phyloP scores from a whole-genome alignment of 768 basidiomycete species.

The Phlebiopsis gigantea region DNA sequence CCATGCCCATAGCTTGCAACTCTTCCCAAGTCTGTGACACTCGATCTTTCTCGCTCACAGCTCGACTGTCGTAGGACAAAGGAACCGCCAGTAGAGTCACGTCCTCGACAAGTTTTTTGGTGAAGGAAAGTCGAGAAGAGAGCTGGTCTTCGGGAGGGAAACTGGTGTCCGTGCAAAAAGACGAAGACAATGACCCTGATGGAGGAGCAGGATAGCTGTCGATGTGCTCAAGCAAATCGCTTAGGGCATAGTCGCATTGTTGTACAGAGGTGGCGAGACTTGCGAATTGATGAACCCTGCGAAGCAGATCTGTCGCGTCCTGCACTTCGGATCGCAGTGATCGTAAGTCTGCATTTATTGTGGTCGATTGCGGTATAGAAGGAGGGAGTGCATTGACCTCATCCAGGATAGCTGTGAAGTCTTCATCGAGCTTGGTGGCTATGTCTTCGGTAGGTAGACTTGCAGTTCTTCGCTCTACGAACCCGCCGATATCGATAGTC shows the following conservation, averaged over 20 bases:
- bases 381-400: slow-evolving; percentile 45
- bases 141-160: slow-evolving; percentile 66
- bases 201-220: slow-evolving; percentile 75
- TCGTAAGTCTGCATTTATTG: slow-evolving; percentile 52
- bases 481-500: slow-evolving; percentile 54
- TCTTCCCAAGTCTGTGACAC: slow-evolving; percentile 77
- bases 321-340: slow-evolving; percentile 59
- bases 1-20: slow-evolving; percentile 74
- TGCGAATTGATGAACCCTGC: slow-evolving; percentile 49
- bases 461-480: slow-evolving; percentile 30
- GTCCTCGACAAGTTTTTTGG: slow-evolving; percentile 42
- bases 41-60: slow-evolving; percentile 54
- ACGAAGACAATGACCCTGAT: slow-evolving; percentile 43
- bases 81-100: too few species aligned
- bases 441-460: slow-evolving; percentile 51
- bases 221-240: slow-evolving; percentile 80
- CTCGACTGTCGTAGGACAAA: slow-evolving; percentile 57
- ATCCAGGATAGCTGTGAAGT: slow-evolving; percentile 39
- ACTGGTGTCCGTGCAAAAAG: slow-evolving; percentile 35
- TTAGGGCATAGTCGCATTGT: slow-evolving; percentile 68
- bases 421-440: slow-evolving; percentile 39
- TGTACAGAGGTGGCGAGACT: slow-evolving; percentile 44
- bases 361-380: slow-evolving; percentile 30
- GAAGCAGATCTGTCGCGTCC: slow-evolving; percentile 41
- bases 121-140: slow-evolving; percentile 57